These are phyloP conservation scores for Cladosporium sp. DNA, from an alignment of 2,329 filamentous ascomycete genomes.

Conservation along the genomic window DNA sequence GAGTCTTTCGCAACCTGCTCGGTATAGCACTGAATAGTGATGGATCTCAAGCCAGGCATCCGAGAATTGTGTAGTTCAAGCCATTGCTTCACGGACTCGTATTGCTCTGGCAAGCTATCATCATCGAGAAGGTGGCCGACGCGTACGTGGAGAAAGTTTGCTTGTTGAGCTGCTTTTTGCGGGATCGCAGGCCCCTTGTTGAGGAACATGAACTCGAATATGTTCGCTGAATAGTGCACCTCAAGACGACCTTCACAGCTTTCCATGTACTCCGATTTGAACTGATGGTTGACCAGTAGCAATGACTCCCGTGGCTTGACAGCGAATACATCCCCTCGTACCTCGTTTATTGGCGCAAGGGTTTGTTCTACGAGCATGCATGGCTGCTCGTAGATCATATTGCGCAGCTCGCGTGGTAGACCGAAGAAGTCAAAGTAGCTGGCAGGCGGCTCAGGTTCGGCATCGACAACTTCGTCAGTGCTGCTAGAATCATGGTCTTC, in stretches of 20 bases:
- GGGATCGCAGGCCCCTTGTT: too few species aligned
- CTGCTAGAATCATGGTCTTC: neutral
- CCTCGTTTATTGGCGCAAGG: neutral
- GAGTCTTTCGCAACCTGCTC: too few species aligned
- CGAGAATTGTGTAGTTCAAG: too few species aligned
- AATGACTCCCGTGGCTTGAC: neutral
- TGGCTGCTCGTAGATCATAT: slow-evolving; percentile 13
- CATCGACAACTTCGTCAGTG: neutral
- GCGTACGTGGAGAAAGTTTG: too few species aligned
- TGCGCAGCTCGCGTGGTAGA: slow-evolving; percentile 15
- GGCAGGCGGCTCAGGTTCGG: neutral
- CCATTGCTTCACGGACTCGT: too few species aligned
- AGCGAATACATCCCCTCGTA: too few species aligned
- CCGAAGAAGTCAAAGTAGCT: slow-evolving; percentile 12
- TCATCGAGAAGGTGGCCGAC: too few species aligned
- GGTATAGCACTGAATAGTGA: too few species aligned
- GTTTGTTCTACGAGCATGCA: neutral
- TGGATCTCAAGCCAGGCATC: too few species aligned
- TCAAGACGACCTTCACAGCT: neutral
- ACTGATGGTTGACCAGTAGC: neutral
- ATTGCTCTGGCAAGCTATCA: too few species aligned
- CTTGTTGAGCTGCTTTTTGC: too few species aligned
- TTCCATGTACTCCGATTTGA: neutral
- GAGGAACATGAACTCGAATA: too few species aligned
- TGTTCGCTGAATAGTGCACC: neutral